Evolutionary conservation across 805 yeast genomes (phyloP), one percentile per base, ranked within the genome.

Genomic region (Deakozyma indianensis): DNA sequence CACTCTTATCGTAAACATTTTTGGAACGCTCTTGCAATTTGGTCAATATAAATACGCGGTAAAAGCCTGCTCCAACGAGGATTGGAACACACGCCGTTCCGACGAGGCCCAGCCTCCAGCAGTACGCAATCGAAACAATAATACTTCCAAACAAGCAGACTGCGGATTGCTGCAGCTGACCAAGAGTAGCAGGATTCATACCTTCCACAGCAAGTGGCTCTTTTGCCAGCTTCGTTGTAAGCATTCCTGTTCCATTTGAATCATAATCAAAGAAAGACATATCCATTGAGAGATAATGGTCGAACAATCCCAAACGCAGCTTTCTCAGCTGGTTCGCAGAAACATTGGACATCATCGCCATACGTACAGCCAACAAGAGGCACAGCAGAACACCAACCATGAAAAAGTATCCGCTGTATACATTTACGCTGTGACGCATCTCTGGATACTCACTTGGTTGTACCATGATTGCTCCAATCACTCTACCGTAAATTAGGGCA

Each of bases 61-160:
- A 41, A 53, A 64, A 67, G 3, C 70, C 70, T 41, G 63, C 58
- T 3, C 64, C 67, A 49, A 66, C 55, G 16, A 66, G 50, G 18
- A 67, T 50, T 3, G 67, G 67, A 2, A 63, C 65, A 38, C 62
- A 56, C 2, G 69, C 64, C 7, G 60, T 51, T 25, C 66, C 63
- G 5, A 66, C 70, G 9, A 67, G 51, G 3, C 67, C 70, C 18
- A 66, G 53, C 27, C 66, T 53, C 69, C 69, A 67, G 35, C 58
- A 60, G 47, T 64, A 53, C 3, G 63, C 63, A 45, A 66, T 59
- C 15, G 68, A 65, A 11, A 67, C 53, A 29, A 62, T 61, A 22
- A 64, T 54, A 42, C 71, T 70, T 23, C 58, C 67, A 45, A 65
- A 48, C 11, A 67, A 51, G 7, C 67, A 65, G 14, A 65, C 61